These are phyloP conservation scores for Eimeria mitis DNA, from an alignment of 169 alveolate genomes.

Conservation along the genomic window DNA sequence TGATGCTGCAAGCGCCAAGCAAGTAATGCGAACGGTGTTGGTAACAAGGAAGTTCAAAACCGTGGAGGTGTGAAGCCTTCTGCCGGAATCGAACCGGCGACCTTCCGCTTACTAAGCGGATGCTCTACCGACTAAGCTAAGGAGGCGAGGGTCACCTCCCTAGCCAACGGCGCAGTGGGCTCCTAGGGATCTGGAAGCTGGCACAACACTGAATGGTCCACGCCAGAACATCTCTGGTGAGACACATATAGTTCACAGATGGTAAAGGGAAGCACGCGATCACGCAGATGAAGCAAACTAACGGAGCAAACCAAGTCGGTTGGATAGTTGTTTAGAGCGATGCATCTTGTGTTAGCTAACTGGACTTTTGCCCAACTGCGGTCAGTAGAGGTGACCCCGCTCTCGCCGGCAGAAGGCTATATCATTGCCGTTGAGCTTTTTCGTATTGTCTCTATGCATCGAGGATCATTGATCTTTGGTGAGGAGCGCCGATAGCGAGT, in stretches of 20 bases:
- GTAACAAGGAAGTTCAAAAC: no score
- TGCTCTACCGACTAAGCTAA: conserved; percentile 93
- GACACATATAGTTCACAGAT: not conserved
- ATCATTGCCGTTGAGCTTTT: no score
- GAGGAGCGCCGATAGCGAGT: no score
- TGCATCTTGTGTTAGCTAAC: not conserved
- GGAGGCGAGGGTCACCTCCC: conserved; percentile 85
- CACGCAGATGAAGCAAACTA: no score
- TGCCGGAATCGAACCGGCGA: conserved; percentile 91
- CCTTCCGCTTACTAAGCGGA: conserved; percentile 94
- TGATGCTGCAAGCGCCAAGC: no score
- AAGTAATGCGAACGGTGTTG: no score
- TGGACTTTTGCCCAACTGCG: not conserved
- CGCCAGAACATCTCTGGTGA: not conserved
- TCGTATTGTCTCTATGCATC: no score
- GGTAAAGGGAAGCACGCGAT: no score
- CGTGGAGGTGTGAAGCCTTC: conserved; percentile 33
- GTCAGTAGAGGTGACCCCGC: not conserved
- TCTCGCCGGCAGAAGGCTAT: no score
- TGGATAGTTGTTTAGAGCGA: not conserved
- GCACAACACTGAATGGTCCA: not conserved
- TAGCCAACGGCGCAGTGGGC: not conserved
- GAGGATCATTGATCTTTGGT: no score
- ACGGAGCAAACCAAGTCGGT: not conserved
- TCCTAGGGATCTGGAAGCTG: not conserved